phyloP scores from a whole-genome alignment of 2,329 filamentous ascomycete genomes.

The Aureobasidium sp. region DNA sequence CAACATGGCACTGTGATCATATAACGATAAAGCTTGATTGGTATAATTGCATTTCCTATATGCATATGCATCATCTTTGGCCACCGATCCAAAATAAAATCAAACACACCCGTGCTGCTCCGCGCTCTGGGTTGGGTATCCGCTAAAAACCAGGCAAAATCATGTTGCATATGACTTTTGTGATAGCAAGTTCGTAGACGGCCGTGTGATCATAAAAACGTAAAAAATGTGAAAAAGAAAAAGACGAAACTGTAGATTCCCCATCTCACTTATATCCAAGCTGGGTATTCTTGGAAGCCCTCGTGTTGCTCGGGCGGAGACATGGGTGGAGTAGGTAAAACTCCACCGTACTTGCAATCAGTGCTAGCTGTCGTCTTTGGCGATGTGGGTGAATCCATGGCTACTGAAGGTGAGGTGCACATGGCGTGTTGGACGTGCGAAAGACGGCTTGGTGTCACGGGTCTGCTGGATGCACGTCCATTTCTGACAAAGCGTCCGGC shows the following conservation, averaged over 20 bases:
- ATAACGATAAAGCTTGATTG: not conserved
- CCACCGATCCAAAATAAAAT: not conserved
- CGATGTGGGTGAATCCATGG: not conserved
- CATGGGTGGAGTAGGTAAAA: slow-evolving; percentile 6
- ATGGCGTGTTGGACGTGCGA: slow-evolving; percentile 11
- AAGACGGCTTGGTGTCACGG: slow-evolving; percentile 14
- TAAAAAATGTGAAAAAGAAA: not conserved
- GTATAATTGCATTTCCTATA: not conserved
- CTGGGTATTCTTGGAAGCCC: slow-evolving; percentile 10
- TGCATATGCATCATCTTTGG: not conserved
- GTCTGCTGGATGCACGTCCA: slow-evolving; percentile 7
- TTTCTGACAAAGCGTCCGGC: slow-evolving; percentile 23
- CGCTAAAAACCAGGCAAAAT: slow-evolving; percentile 11
- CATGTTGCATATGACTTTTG: slow-evolving; percentile 9
- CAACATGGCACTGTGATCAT: not conserved
- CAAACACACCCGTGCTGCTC: slow-evolving; percentile 8
- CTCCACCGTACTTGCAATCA: not conserved
- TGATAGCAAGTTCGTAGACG: slow-evolving; percentile 7
- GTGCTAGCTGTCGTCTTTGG: slow-evolving; percentile 16
- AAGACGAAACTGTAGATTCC: not conserved
- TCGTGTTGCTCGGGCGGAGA: slow-evolving; percentile 13
- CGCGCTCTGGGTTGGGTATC: slow-evolving; percentile 11
- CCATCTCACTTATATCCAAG: slow-evolving; percentile 13
- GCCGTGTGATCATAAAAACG: slow-evolving; percentile 1
- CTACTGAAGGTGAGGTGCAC: not conserved